A percentile compares a stretch with the other conserved stretches of the same genome.
phyloP scores from a whole-genome alignment of 331 rosid genomes.

The Acacia pycnantha region DNA sequence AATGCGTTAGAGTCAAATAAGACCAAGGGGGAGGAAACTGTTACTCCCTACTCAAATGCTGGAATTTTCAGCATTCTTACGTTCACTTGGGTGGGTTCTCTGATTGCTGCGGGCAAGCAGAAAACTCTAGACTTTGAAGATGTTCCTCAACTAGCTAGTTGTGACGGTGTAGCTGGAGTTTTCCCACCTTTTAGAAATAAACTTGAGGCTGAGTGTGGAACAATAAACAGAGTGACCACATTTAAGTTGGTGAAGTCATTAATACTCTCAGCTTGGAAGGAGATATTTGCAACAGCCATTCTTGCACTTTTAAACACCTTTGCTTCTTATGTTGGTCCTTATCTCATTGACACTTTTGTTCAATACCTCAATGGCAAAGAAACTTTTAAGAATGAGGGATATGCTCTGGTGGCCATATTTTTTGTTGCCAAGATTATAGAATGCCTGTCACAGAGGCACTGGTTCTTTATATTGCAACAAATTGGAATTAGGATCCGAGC shows the following conservation, averaged over 20 bases:
- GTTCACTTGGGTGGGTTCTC: constrained; percentile 76
- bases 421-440: constrained; percentile 49
- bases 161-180: constrained; percentile 21
- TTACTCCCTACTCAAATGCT: constrained; percentile 73
- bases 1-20: constrained; percentile 21
- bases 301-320: constrained; percentile 41
- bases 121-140: constrained; percentile 84
- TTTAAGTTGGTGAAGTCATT: constrained; percentile 58
- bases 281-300: constrained; percentile 52
- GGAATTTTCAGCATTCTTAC: constrained; percentile 77
- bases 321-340: constrained; percentile 86
- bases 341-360: constrained; percentile 70
- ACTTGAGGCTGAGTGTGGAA: constrained; percentile 56
- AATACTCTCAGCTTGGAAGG: constrained; percentile 57
- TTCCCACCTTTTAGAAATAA: constrained; percentile 49
- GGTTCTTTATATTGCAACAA: constrained; percentile 63
- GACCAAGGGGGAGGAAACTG: constrained; percentile 51
- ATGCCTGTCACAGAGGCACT: constrained; percentile 61
- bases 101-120: constrained; percentile 64
- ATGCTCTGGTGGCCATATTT: not conserved
- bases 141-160: constrained; percentile 58
- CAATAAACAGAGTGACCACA: constrained; percentile 48
- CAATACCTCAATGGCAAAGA: constrained; percentile 54
- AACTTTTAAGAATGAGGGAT: not conserved
- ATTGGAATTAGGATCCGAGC: constrained; percentile 62